A percentile compares a stretch with the other conserved stretches of the same genome.
Conservation (phyloP, 352 stramenopile genomes). For the Phytophthora capsici region DNA sequence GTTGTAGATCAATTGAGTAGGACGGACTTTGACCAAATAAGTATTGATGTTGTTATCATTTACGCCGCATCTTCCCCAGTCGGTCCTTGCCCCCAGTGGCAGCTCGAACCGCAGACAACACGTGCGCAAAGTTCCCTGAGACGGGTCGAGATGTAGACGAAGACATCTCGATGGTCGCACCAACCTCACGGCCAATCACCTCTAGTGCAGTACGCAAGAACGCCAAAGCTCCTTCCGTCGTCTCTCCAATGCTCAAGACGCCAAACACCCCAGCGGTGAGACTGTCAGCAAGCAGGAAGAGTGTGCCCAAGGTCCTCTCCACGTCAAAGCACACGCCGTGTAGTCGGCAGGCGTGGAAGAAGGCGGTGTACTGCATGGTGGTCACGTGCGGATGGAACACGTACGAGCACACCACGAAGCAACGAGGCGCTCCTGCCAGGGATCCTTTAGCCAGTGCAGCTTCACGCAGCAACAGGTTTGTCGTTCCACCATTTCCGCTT, state of each 20-base stretch:
- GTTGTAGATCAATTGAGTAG: constrained; percentile 31
- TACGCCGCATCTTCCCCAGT: constrained; percentile 45
- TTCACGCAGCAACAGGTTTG: constrained; percentile 34
- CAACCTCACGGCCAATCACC: constrained; percentile 73
- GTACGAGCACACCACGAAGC: constrained; percentile 79
- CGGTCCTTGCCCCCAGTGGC: constrained; percentile 51
- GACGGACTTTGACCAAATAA: constrained; percentile 28
- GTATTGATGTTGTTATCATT: constrained; percentile 34
- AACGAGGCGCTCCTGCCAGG: constrained; percentile 36
- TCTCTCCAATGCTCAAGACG: constrained; percentile 69
- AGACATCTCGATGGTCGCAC: constrained; percentile 37
- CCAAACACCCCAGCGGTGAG: constrained; percentile 83
- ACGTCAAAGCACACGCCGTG: constrained; percentile 91
- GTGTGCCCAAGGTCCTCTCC: constrained; percentile 59
- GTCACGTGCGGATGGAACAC: constrained; percentile 82
- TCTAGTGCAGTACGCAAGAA: constrained; percentile 77
- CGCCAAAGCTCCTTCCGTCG: constrained; percentile 49
- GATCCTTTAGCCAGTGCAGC: constrained; percentile 26
- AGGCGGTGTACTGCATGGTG: constrained; percentile 78
- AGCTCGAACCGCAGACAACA: constrained; percentile 59
- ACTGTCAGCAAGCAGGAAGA: constrained; percentile 82
- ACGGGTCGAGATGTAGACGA: constrained; percentile 25
- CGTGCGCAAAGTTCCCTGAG: constrained; percentile 64
- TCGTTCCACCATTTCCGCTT: constrained; percentile 1
- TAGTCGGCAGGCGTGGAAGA: constrained; percentile 90